Base-by-base conservation (phyloP, 148 eudicot species). In the Salicornia ramosissima region DNA sequence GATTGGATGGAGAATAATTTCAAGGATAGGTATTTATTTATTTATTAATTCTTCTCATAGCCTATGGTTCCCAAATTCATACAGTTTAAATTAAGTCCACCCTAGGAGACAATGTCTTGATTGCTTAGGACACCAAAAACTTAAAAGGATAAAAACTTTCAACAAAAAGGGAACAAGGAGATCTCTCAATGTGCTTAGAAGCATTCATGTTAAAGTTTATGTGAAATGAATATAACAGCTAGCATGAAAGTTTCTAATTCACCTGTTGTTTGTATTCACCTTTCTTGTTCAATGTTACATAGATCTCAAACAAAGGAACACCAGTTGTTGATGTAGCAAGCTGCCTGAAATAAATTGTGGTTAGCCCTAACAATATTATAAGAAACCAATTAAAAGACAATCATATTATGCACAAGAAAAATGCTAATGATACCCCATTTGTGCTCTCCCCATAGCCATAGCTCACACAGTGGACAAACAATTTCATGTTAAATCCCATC, bases 191-290 rank as follows among this genome's bases (percentile, higher is more conserved):
- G 31, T 24, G 43, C 42, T 43, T 63, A 6, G 16, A 69, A 57
- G 34, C 33, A 26, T 36, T 19, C 58, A 46, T 50, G 51, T 26
- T 28, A 14, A 9, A 39, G 10, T 14, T 19, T 42, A 56, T 28
- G 30, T 15, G 31, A 59, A 43, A 42, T 25, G 7, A 9, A 60
- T 10, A 16, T 11, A 52, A n/a, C 26, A 71, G 28, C 24, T 22
- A 40, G 50, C 24, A 31, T 6, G 46, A 55, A 78, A 75, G 52
- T 64, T 52, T 70, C 74, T 30, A 58, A 60, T 26, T 63, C 83
- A 95, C 99, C 97, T 89, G 91, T 64, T 89, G 96, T 77, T 77
- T 91, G 82, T 86, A 95, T 70, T 83, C 87, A 28, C 96, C 99
- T 69, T 81, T 81, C 72, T 84, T 81, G 70, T 83, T 77, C 80